Conservation (phyloP, 768 basidiomycete genomes). For the Candolleomyces aberdarensis region DNA sequence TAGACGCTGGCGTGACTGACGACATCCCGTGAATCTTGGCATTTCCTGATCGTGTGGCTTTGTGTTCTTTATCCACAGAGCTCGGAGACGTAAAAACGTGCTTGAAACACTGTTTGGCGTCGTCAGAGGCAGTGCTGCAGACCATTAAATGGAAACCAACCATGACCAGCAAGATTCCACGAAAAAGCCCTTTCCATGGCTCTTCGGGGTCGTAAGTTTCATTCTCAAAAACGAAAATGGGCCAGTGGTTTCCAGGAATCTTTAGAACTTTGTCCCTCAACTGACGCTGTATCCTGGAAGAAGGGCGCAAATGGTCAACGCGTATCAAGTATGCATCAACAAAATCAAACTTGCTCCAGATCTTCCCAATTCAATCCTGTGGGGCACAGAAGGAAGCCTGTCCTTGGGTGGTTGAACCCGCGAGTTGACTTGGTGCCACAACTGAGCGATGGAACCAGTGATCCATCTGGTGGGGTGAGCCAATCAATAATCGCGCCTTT, state of each 20-base stretch:
- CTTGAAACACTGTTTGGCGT: conserved; percentile 4
- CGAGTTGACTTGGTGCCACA: no score
- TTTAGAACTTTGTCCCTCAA: conserved; percentile 1
- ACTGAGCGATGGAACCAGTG: no score
- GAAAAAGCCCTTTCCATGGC: conserved; percentile 14
- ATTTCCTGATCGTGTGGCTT: conserved; percentile 12
- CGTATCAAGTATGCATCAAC: no score
- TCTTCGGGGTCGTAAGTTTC: conserved; percentile 13
- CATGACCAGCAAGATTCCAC: conserved; percentile 6
- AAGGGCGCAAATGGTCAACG: neutral
- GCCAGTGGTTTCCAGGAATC: conserved; percentile 14
- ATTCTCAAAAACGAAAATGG: conserved; percentile 13
- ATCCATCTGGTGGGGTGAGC: neutral
- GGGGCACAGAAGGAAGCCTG: conserved; percentile 19
- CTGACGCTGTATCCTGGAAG: conserved; percentile 2
- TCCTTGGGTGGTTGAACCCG: no score
- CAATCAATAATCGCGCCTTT: neutral
- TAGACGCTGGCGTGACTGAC: conserved; percentile 12
- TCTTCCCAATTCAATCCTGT: conserved; percentile 18
- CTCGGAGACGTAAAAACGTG: conserved; percentile 10
- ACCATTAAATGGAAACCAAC: neutral
- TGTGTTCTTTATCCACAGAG: conserved; percentile 3
- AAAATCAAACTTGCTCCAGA: conserved; percentile 13
- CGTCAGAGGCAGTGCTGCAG: neutral
- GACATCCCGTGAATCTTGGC: conserved; percentile 14